A percentile compares a stretch with the other conserved stretches of the same genome.
phyloP scores from a whole-genome alignment of 176 grass and related monocot species.

The Triticum aestivum region DNA sequence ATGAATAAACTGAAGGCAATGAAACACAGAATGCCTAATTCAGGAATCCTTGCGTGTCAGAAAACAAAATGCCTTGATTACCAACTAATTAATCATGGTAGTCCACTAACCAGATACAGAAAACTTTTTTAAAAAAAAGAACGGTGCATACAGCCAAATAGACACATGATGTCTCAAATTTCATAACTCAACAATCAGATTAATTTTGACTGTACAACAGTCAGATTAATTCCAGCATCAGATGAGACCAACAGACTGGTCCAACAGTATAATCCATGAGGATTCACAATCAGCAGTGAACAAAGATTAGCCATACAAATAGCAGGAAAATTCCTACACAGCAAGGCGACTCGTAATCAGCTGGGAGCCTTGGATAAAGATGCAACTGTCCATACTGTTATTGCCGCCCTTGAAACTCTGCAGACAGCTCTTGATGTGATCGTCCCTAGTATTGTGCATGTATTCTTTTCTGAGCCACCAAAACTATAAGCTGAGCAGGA shows the following conservation, averaged over 20 bases:
- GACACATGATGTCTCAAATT: not conserved
- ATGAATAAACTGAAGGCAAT: not conserved
- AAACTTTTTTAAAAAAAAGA: not conserved
- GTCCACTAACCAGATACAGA: not conserved
- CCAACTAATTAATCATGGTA: not conserved
- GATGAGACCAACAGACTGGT: not conserved
- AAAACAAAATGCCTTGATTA: not conserved
- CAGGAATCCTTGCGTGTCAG: not conserved
- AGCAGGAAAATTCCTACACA: not conserved
- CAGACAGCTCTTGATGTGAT: not conserved
- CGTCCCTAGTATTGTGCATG: not conserved
- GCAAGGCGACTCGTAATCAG: not conserved
- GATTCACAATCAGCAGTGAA: not conserved
- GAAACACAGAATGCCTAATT: not conserved
- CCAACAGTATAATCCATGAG: not conserved
- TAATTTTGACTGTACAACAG: not conserved
- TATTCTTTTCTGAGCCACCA: not conserved
- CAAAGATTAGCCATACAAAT: not conserved
- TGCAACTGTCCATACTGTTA: not conserved
- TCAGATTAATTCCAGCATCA: conserved; percentile 4
- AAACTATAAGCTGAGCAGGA: not conserved
- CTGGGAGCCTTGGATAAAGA: not conserved
- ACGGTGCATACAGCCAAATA: not conserved
- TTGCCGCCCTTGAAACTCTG: not conserved
- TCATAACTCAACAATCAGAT: not conserved